Percentiles rank a stretch among this genome's conserved stretches.
Conservation (phyloP, 2,329 filamentous ascomycete species). For the Raffaelea arxii region DNA sequence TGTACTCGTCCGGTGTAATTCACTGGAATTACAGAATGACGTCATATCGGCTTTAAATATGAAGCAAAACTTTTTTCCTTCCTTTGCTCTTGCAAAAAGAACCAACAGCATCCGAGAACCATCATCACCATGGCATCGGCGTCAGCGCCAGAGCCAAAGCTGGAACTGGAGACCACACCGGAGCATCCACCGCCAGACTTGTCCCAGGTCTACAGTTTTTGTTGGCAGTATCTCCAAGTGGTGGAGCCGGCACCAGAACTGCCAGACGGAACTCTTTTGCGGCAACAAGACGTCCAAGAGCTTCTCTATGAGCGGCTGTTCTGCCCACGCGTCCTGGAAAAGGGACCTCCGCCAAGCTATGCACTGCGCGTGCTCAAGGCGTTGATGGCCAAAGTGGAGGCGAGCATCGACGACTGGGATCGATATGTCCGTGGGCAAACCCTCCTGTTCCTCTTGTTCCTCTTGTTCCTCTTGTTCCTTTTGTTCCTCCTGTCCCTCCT, state of each 20-base stretch:
- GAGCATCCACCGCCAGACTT: neutral
- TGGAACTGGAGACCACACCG: no score
- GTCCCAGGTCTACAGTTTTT: conserved; percentile 30
- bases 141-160: no score
- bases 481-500: no score
- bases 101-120: no score
- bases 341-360: conserved; percentile 55
- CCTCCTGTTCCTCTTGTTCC: neutral
- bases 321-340: conserved; percentile 37
- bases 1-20: no score
- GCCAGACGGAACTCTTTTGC: conserved; percentile 49
- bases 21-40: no score
- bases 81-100: no score
- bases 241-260: conserved; percentile 50
- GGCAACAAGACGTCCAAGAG: conserved; percentile 52
- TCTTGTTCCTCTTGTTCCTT: no score
- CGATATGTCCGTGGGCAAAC: conserved; percentile 63
- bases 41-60: no score
- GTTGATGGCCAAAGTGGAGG: conserved; percentile 60
- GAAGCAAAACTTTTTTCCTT: no score
- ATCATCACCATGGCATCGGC: no score
- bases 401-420: conserved; percentile 70
- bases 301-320: conserved; percentile 52
- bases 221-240: conserved; percentile 71
- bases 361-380: conserved; percentile 63